phyloP scores from a whole-genome alignment of 495 filamentous ascomycete genomes.

The Daldinia loculata region DNA sequence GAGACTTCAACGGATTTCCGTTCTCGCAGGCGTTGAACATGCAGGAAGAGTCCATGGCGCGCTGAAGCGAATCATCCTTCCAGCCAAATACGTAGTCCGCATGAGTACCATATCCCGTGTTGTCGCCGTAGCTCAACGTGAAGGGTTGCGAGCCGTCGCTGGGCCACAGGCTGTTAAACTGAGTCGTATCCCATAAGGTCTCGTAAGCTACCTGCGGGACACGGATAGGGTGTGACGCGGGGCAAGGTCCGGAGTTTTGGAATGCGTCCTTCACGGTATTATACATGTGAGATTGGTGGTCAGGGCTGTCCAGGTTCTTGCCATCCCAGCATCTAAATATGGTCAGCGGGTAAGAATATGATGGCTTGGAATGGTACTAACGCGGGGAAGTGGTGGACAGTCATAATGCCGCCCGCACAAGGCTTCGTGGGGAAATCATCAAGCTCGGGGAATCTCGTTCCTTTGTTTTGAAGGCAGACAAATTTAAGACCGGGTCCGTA shows the following conservation, averaged over 20 bases:
- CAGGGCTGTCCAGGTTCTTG: constrained; percentile 64
- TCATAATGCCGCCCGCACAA: constrained; percentile 61
- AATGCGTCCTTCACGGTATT: constrained; percentile 58
- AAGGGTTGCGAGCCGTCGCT: constrained; percentile 57
- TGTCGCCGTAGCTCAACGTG: constrained; percentile 55
- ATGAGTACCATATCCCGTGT: constrained; percentile 56
- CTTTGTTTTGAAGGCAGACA: constrained; percentile 57
- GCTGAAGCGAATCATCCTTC: constrained; percentile 56
- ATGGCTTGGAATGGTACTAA: constrained; percentile 32
- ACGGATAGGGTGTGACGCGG: constrained; percentile 58
- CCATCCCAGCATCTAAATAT: constrained; percentile 63
- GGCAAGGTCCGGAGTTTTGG: constrained; percentile 56
- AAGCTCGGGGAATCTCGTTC: constrained; percentile 57
- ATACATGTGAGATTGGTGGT: constrained; percentile 66
- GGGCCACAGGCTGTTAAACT: constrained; percentile 59
- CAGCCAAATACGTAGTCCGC: constrained; percentile 60
- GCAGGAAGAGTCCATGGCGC: constrained; percentile 56
- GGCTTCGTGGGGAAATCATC: constrained; percentile 57
- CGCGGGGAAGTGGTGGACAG: constrained; percentile 63
- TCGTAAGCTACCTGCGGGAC: constrained; percentile 62
- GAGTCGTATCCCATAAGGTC: constrained; percentile 60
- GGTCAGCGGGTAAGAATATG: constrained; percentile 12
- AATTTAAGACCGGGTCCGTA: constrained; percentile 56
- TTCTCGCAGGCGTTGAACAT: constrained; percentile 57
- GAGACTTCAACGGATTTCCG: constrained; percentile 56